phyloP scores from a whole-genome alignment of 441 rosid genomes.

The Pelargonium citronellum region DNA sequence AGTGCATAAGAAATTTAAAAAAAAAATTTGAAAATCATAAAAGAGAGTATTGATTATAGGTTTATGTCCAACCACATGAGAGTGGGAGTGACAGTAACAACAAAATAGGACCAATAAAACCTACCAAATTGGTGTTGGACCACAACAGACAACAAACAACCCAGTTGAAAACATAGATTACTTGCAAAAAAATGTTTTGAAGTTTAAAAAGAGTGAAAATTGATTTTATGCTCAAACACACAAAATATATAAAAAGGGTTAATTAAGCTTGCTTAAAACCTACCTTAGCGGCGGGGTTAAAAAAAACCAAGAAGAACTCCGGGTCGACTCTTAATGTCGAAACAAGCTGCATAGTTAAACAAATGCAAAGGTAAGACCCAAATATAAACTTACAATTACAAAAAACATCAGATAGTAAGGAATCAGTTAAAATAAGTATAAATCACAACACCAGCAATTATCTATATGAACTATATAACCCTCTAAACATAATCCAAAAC shows the following conservation, averaged over 20 bases:
- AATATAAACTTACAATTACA: background rate
- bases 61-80: background rate
- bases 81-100: no score
- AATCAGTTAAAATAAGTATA: background rate
- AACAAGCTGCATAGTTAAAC: conserved; percentile 69
- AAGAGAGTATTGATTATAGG: background rate
- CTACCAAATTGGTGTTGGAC: background rate
- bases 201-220: conserved; percentile 2
- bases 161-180: background rate
- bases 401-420: background rate
- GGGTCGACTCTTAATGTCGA: conserved; percentile 74
- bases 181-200: background rate
- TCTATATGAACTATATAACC: background rate
- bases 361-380: conserved; percentile 19
- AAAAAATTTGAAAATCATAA: background rate
- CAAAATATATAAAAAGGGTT: background rate
- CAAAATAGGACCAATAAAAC: background rate
- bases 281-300: conserved; percentile 86
- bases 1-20: background rate
- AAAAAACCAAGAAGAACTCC: conserved; percentile 67
- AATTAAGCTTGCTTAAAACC: conserved; percentile 15
- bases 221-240: background rate
- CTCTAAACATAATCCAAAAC: conserved; percentile 15
- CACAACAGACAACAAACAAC: background rate
- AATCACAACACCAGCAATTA: background rate